Conservation (phyloP, 495 filamentous ascomycete species). For the Hypomontagnella submonticulosa region DNA sequence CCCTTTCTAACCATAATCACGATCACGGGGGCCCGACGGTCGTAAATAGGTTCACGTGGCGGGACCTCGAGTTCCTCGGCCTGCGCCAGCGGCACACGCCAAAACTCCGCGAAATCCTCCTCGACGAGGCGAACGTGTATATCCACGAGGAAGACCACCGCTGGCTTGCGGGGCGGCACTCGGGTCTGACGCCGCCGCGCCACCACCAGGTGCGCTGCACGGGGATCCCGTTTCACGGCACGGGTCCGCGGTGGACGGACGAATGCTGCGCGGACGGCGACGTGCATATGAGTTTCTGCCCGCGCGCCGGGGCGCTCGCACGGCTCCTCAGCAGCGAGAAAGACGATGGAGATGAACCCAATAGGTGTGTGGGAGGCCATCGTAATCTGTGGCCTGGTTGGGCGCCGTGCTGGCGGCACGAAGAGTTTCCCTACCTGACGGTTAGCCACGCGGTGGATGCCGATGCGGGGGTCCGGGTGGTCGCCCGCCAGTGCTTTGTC, state of each 20-base stretch:
- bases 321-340: conserved; percentile 37
- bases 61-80: conserved; percentile 66
- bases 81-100: conserved; percentile 69
- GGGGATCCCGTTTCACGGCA: conserved; percentile 64
- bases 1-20: too few relatives aligned
- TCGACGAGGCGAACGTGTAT: conserved; percentile 67
- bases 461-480: conserved; percentile 65
- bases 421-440: conserved; percentile 65
- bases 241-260: conserved; percentile 65
- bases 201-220: conserved; percentile 60
- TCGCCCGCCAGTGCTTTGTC: conserved; percentile 57
- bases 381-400: conserved; percentile 50
- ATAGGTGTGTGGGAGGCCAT: neutral
- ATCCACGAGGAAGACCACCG: conserved; percentile 62
- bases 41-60: conserved; percentile 66
- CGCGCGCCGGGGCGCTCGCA: conserved; percentile 52
- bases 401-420: conserved; percentile 66
- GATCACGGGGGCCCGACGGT: conserved; percentile 50
- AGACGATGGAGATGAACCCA: neutral
- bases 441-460: conserved; percentile 65
- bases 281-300: conserved; percentile 57
- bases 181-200: conserved; percentile 52
- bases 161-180: conserved; percentile 60
- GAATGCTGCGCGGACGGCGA: conserved; percentile 60
- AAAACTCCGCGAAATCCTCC: conserved; percentile 61